Conservation (phyloP, 495 filamentous ascomycete genomes). For the Xylaria bambusicola region DNA sequence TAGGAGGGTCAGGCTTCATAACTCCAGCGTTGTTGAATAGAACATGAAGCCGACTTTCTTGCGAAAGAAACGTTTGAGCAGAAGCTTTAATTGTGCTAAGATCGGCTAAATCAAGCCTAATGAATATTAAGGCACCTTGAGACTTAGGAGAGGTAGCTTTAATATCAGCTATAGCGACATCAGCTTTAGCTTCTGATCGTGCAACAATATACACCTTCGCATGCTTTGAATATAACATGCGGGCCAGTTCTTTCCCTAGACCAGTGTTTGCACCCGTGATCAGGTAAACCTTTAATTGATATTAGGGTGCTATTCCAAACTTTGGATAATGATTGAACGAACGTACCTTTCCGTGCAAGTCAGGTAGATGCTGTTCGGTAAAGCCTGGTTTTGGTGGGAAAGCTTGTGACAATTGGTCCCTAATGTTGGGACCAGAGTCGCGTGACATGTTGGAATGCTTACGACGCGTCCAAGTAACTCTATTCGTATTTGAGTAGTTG, state of each 20-base stretch:
- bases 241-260: slow-evolving; percentile 46
- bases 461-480: too few species aligned
- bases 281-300: slow-evolving; percentile 34
- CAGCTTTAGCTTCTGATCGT: slow-evolving; percentile 40
- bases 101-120: slow-evolving; percentile 23
- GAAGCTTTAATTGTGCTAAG: slow-evolving; percentile 20
- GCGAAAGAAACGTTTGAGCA: slow-evolving; percentile 15
- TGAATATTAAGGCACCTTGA: slow-evolving; percentile 9
- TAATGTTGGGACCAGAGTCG: neutral
- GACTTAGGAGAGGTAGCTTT: slow-evolving; percentile 17
- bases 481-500: too few species aligned
- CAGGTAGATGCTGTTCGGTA: slow-evolving; percentile 18
- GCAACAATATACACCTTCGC: slow-evolving; percentile 55
- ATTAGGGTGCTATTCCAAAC: neutral
- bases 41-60: slow-evolving; percentile 41
- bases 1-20: slow-evolving; percentile 21
- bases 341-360: slow-evolving; percentile 14
- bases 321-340: neutral
- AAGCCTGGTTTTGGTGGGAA: slow-evolving; percentile 21
- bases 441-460: too few species aligned
- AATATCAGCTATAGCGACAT: slow-evolving; percentile 19
- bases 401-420: slow-evolving; percentile 4
- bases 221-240: slow-evolving; percentile 41
- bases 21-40: slow-evolving; percentile 48
- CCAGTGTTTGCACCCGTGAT: slow-evolving; percentile 51